These are phyloP conservation scores for Barnettozyma sucrosica DNA, from an alignment of 805 yeast species.

Conservation along the genomic window DNA sequence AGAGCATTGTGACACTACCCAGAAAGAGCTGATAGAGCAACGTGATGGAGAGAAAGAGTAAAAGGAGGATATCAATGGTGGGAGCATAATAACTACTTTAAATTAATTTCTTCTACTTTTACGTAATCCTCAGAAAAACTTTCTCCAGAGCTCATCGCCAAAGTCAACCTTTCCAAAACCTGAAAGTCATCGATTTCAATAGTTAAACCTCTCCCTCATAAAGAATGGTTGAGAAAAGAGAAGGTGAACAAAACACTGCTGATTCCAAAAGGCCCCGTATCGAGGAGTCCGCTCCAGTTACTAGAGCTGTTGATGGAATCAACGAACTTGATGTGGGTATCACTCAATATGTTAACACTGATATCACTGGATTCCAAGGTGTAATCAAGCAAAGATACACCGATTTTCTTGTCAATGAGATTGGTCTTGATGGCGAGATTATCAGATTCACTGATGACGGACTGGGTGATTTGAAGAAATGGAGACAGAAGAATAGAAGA, in stretches of 20 bases:
- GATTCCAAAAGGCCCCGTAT: conserved; percentile 9
- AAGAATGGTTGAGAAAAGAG: conserved; percentile 4
- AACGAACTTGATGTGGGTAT: conserved; percentile 86
- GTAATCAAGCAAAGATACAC: conserved; percentile 83
- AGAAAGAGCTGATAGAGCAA: neutral
- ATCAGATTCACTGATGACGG: conserved; percentile 76
- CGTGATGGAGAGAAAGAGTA: neutral
- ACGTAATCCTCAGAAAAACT: neutral
- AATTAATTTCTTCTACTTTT: neutral
- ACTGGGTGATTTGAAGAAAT: conserved; percentile 44
- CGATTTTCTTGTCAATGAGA: conserved; percentile 91
- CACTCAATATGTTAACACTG: conserved; percentile 54
- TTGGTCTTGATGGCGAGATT: conserved; percentile 60
- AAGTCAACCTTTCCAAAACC: neutral
- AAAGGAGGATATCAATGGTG: neutral
- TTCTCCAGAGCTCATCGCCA: neutral
- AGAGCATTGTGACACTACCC: neutral
- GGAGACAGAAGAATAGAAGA: conserved; percentile 29
- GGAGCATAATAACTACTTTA: no score
- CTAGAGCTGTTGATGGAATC: conserved; percentile 34
- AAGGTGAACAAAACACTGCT: conserved; percentile 13
- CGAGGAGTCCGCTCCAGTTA: neutral
- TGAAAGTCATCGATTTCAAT: neutral
- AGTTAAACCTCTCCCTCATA: neutral
- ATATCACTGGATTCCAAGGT: conserved; percentile 65